Evolutionary conservation across 2,329 filamentous ascomycete species (phyloP).

Genomic region (Golovinomyces cichoracearum): DNA sequence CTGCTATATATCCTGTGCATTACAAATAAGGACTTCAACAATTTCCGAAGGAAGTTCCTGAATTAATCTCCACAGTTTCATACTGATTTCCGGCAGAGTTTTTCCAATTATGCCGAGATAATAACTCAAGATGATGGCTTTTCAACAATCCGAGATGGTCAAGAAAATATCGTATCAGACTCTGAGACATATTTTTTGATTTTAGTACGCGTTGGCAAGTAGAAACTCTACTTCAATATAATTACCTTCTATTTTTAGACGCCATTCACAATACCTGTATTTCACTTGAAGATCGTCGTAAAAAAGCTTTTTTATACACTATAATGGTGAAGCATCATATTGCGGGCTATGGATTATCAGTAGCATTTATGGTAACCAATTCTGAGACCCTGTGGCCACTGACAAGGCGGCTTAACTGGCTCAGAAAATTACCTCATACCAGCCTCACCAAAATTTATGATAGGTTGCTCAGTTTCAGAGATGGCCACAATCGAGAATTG

Average conservation of each 20-base stretch:
- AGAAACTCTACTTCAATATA: background rate
- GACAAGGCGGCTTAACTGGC: background rate
- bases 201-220: background rate
- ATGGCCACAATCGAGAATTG: background rate
- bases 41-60: background rate
- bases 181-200: no score
- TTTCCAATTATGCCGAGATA: no score
- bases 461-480: background rate
- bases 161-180: no score
- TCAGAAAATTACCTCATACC: background rate
- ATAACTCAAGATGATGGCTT: no score
- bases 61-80: background rate
- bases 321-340: background rate
- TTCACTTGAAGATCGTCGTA: background rate
- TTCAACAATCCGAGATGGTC: no score
- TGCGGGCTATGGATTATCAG: no score
- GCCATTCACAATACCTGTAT: background rate
- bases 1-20: background rate
- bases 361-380: background rate
- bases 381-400: background rate
- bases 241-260: background rate
- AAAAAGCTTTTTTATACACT: background rate
- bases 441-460: background rate
- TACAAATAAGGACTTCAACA: conserved; percentile 25
- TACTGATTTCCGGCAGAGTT: no score